Base-by-base conservation (phyloP, 345 rosid species). In the Erucastrum elatum region DNA sequence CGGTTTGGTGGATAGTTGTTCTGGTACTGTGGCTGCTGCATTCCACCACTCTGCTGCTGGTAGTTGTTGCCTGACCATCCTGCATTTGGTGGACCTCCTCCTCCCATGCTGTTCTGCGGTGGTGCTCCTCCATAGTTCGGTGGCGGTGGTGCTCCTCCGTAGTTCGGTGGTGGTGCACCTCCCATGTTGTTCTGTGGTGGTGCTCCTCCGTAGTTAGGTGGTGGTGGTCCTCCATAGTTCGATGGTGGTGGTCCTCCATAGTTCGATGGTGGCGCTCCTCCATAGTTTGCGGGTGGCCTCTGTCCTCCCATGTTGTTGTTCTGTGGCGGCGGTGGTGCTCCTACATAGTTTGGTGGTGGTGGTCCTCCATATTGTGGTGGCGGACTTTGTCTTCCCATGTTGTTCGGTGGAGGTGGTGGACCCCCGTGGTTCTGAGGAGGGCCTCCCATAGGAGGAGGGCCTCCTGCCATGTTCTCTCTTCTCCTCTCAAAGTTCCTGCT, bases 401-500 rank as follows among this genome's bases (percentile, higher is more conserved):
- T 65, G 56, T 49, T 49, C 16, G 6, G 51, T 0, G 34, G 65
- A 12, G 82, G 74, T 44, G 82, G 78, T 61, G 78, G 65, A 46
- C 69, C 73, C 13, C 82, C 78, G 6, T 78, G 72, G 41, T 78
- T 78, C 53, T 72, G 82, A 78, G 78, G 82, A 26, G 77, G 77
- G 68, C 77, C 77, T 25, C 77, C 77, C 77, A 64, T 74, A 6
- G 51, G 35, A 10, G 85, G 33, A 35, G 84, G 81, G 34, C 79
- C 87, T 44, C 83, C 84, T 35, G 75, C 59, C 88, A 79, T 82
- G 81, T 89, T 93, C 74, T 95, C 98, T 84, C 94, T 93, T 80
- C 98, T 93, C 72, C 98, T 88, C 21, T 91, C 97, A 72, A 84
- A 93, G 85, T 89, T 95, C 79, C 97, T 90, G n/a, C 94, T 90